Evolutionary conservation across 768 basidiomycete genomes (phyloP).

Genomic region (Suillus alpinus): DNA sequence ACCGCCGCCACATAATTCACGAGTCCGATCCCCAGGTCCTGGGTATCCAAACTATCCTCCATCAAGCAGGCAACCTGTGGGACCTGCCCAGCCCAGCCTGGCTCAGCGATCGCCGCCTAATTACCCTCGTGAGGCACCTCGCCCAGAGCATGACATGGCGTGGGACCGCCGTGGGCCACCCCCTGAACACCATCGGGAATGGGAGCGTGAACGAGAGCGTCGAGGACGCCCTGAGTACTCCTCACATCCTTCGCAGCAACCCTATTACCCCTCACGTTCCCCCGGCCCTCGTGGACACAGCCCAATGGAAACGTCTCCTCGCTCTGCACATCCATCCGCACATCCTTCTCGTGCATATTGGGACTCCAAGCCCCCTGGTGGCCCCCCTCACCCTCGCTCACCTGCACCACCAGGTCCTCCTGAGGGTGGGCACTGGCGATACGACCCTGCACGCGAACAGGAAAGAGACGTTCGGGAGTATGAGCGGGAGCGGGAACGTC

Average conservation of each 20-base stretch:
- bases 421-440: constrained; percentile 50
- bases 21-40: constrained; percentile 50
- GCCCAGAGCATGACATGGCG: constrained; percentile 49
- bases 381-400: constrained; percentile 28
- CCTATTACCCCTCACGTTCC: constrained; percentile 33
- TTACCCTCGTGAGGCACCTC: constrained; percentile 51
- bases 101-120: constrained; percentile 59
- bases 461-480: constrained; percentile 47
- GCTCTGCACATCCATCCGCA: constrained; percentile 43
- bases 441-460: constrained; percentile 60
- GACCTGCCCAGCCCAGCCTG: constrained; percentile 47
- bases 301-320: constrained; percentile 63
- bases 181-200: constrained; percentile 46
- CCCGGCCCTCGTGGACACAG: constrained; percentile 40
- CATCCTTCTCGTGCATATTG: constrained; percentile 45
- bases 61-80: constrained; percentile 45
- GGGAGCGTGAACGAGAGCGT: constrained; percentile 41
- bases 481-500: constrained; percentile 30
- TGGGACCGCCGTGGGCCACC: constrained; percentile 62
- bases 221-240: constrained; percentile 41
- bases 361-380: constrained; percentile 54
- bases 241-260: constrained; percentile 28
- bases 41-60: constrained; percentile 48
- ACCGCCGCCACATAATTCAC: constrained; percentile 41
- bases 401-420: constrained; percentile 35